Evolutionary conservation across 1,284 basidiomycete species (phyloP), one percentile per base, ranked within the genome.

Genomic region (Fistulina hepatica): DNA sequence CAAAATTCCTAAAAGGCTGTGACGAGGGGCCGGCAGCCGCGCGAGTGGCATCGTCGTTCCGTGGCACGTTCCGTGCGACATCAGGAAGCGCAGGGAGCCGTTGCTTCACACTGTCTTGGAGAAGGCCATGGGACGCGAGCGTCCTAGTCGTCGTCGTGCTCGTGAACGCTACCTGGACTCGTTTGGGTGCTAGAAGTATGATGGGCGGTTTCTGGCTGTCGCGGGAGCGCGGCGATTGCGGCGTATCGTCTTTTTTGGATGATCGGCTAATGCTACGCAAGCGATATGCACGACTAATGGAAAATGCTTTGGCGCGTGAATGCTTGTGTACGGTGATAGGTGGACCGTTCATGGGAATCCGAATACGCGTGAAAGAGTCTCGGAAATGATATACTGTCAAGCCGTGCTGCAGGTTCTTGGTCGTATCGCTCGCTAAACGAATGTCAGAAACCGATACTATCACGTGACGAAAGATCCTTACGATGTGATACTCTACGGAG

Each of bases 141-240:
- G 73, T 73, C 34, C 71, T 67, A 6, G 80, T 83, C 10, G 80
- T 81, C 28, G 69, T 73, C n/a, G 81, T 85, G 49, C 72, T 82
- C 12, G 82, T 85, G 48, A 75, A 86, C 21, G 78, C 73, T 49
- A 74, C 71, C 49, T 85, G 81, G 6, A 85, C 82, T 42, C 68
- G 69, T 50, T 72, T 71, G 19, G 78, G 72, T 8, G 78, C 81
- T 30, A 30, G 27, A 16, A 13, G 27, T 30, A 30, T 12, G n/a
- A 30, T 16, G 27, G 17, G 27, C 27, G n/a, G 17, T n/a, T 35
- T 16, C 30, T 21, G 15, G 35, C 30, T 24, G 32, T 21, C 39
- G 39, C 38, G 26, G n/a, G 27, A 30, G 27, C 27, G 27, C 6
- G 27, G 6, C n/a, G 27, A 30, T 6, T 30, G 27, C 6, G 27